Evolutionary conservation across 306 rosid genomes (phyloP), one percentile per base, ranked within the genome.

Genomic region (Vachellia collinsii): DNA sequence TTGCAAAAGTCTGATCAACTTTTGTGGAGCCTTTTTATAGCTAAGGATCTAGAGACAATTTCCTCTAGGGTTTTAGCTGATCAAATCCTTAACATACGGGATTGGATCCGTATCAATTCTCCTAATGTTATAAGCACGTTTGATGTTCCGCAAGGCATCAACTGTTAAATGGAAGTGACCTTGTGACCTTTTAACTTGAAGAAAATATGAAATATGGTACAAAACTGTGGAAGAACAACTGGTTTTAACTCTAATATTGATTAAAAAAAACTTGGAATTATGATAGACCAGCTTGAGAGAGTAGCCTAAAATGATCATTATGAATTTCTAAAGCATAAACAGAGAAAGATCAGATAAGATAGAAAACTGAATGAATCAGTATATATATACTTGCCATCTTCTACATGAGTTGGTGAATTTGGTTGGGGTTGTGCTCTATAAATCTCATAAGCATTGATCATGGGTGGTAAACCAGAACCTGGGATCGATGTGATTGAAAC

Each of bases 391-490:
- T 37, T 80, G 66, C 83, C 68, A 63, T 80, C 79, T 17, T 29
- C 38, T 50, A 50, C 68, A 42, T 77, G 66, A 19, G 83, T 37
- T 1, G 68, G 41, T 37, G 83, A 64, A 39, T 73, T 37, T 37
- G 8, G 62, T 22, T 63, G 74, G 8, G 58, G 56, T 1, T 63
- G 7, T 11, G 75, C 58, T 22, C 38, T 6, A 16, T 63, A 80
- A 23, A 80, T 73, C 68, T 80, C 79, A 16, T 62, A 76, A 38
- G 79, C 83, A 80, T 80, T 80, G 68, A 80, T 72, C 68, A 80
- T 80, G 3, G 79, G 20, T 10, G 74, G 68, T 36, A 64, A 62
- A 7, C 44, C 38, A 63, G 68, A 73, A 23, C 68, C 41, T 29
- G 41, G 41, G 68, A n/a, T 29, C 0, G 41, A 62, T 29, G 41